phyloP scores from a whole-genome alignment of 345 rosid species.

The Gossypium mustelinum region DNA sequence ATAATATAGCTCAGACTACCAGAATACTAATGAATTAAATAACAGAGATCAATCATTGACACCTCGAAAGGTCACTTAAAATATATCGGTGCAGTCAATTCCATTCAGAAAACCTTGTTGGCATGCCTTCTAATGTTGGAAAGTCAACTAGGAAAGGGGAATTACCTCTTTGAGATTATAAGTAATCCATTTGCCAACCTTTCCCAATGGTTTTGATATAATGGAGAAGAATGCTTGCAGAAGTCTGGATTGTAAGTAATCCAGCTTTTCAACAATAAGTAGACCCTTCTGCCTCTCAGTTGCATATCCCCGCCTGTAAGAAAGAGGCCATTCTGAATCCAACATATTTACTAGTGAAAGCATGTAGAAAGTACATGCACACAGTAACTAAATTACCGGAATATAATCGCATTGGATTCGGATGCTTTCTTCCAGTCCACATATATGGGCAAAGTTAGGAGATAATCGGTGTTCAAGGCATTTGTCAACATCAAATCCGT shows the following conservation, averaged over 20 bases:
- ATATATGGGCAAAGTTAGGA: conserved; percentile 81
- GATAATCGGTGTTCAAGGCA: conserved; percentile 86
- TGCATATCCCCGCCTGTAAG: conserved; percentile 86
- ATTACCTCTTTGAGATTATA: conserved; percentile 50
- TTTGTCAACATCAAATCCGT: conserved; percentile 81
- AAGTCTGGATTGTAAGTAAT: conserved; percentile 81
- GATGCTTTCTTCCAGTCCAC: conserved; percentile 92
- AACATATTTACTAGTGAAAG: conserved; percentile 3
- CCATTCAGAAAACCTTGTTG: neutral
- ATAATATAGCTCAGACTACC: neutral
- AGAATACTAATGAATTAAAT: neutral
- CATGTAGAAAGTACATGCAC: neutral
- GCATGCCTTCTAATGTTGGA: neutral
- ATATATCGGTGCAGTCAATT: neutral
- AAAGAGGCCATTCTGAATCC: conserved; percentile 12
- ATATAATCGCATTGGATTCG: conserved; percentile 82
- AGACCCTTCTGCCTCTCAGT: conserved; percentile 89
- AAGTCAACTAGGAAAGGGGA: conserved; percentile 15
- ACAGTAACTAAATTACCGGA: conserved; percentile 44
- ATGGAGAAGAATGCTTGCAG: conserved; percentile 56
- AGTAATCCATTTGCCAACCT: conserved; percentile 53
- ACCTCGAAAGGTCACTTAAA: neutral
- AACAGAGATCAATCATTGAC: neutral
- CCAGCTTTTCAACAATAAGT: conserved; percentile 82
- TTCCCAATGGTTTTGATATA: conserved; percentile 71